Percentiles rank a stretch among this genome's conserved stretches.
Evolutionary conservation across 768 basidiomycete species (phyloP).

Genomic region (Russula earlei): DNA sequence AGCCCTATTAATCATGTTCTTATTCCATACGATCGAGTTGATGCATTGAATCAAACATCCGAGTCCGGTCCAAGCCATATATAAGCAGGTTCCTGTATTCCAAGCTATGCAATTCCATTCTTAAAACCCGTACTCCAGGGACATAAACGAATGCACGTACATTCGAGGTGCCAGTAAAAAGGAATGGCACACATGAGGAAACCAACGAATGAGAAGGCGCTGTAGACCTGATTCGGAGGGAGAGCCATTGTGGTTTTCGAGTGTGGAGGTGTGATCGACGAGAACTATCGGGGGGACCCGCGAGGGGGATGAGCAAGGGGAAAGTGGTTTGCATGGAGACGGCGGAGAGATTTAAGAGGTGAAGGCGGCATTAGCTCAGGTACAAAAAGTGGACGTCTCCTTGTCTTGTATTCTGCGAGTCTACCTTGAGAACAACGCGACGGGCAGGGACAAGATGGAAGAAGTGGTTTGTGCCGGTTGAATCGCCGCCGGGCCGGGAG

Average conservation of each 20-base stretch:
- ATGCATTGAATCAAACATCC: constrained; percentile 51
- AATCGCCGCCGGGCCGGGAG: constrained; percentile 1
- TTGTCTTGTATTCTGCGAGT: too few species aligned
- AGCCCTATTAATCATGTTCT: constrained; percentile 38
- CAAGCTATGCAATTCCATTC: constrained; percentile 33
- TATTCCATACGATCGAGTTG: constrained; percentile 63
- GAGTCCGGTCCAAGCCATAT: constrained; percentile 58
- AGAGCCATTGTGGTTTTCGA: not conserved
- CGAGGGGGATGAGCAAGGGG: not conserved
- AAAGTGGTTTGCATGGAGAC: not conserved
- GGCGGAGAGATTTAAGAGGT: constrained; percentile 6
- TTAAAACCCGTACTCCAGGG: not conserved
- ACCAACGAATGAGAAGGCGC: constrained; percentile 35
- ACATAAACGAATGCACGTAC: constrained; percentile 9
- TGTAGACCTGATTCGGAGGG: constrained; percentile 21
- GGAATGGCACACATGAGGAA: constrained; percentile 43
- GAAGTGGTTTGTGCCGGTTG: too few species aligned
- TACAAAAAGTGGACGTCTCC: constrained; percentile 13
- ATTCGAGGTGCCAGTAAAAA: constrained; percentile 48
- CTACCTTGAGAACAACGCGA: too few species aligned
- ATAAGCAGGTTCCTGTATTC: constrained; percentile 65
- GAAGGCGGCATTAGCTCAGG: not conserved
- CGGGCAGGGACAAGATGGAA: too few species aligned
- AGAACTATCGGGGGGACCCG: not conserved
- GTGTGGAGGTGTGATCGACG: not conserved